These are phyloP conservation scores for Biscutella laevigata DNA, from an alignment of 441 rosid genomes.

Conservation along the genomic window DNA sequence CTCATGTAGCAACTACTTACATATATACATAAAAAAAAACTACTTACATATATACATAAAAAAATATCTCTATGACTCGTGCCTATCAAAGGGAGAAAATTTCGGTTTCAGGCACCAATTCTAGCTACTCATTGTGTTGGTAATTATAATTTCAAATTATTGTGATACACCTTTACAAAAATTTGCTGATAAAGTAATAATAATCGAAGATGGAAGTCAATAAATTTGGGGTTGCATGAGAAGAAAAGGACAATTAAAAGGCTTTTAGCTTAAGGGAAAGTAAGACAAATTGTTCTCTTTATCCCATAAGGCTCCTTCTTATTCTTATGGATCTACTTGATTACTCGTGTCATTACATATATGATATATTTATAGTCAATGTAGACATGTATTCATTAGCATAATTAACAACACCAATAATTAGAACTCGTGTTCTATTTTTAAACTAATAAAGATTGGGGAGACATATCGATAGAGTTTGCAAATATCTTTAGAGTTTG, in stretches of 20 bases:
- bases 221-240: slow-evolving; percentile 12
- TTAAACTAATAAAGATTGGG: too few relatives aligned
- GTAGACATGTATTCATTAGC: not conserved
- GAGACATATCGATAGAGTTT: too few relatives aligned
- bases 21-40: not conserved
- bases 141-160: not conserved
- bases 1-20: not conserved
- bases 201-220: slow-evolving; percentile 9
- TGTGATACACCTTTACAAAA: not conserved
- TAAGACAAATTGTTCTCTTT: slow-evolving; percentile 15
- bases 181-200: not conserved
- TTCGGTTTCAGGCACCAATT: not conserved
- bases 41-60: not conserved
- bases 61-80: too few relatives aligned
- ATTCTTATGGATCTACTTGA: slow-evolving; percentile 13
- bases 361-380: not conserved
- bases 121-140: not conserved
- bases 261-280: slow-evolving; percentile 8
- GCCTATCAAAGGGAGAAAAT: not conserved
- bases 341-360: not conserved
- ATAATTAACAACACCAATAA: not conserved
- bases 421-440: not conserved
- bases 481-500: too few relatives aligned
- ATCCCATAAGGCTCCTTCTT: slow-evolving; percentile 20
- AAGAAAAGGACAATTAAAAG: slow-evolving; percentile 10